Evolutionary conservation across 2,329 filamentous ascomycete species (phyloP), one percentile per base, ranked within the genome.

Genomic region (Fusarium clavum): DNA sequence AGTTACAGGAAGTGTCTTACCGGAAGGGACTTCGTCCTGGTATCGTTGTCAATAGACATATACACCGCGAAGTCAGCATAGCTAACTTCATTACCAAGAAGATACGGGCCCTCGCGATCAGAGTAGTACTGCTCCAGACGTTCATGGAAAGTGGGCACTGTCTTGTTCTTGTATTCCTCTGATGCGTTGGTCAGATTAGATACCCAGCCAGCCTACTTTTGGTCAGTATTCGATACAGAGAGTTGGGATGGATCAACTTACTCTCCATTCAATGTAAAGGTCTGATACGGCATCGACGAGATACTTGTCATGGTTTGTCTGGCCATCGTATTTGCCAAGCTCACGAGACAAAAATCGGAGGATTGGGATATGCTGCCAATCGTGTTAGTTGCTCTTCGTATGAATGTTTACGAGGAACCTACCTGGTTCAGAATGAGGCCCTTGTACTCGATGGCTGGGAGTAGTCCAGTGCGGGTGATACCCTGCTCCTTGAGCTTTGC

Each of bases 401-500:
- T 20, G 20, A 20, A 20, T 20, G 20, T 20, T 20, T 3, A 20
- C 8, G 1, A 1, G 20, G 11, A 0, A 48, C 61, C 3, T 9
- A 70, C 72, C 55, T 74, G 72, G 18, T 56, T 69, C 12, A 81
- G 61, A 7, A 76, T 62, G 8, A 67, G 47, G 5, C 78, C 79
- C 30, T 80, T 75, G 59, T 80, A 81, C 51, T 81, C 77, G 6
- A 82, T 67, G 0, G 74, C 74, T 7, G 81, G 81, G 12, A 82
- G 53, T 25, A 72, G 71, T 10, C 79, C 79, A 8, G 80, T 82
- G 29, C 68, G 66, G 6, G 70, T 71, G 3, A 76, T 57, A 3
- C 72, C 75, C 10, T 77, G 32, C 13, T 76, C 29, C 38, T 77
- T 62, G 8, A 81, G 66, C 47, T 73, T 71, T 14, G 76, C 61